Evolutionary conservation across 179 eudicot species (phyloP).

Genomic region (Camellia oleifera): DNA sequence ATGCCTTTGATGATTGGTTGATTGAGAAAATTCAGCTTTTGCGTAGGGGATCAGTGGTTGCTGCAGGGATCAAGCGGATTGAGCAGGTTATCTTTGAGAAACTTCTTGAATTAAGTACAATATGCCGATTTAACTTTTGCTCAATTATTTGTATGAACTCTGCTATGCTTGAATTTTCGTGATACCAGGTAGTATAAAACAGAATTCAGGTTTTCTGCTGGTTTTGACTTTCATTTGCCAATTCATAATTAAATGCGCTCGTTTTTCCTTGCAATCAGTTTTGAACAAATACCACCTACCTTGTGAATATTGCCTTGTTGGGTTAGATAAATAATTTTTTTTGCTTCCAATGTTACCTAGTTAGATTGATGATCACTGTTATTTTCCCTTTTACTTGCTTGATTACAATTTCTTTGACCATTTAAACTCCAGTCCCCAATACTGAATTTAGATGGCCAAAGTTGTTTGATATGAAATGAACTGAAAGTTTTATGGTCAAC

Average conservation of each 20-base stretch:
- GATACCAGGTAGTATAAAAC: neutral
- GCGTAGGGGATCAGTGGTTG: slow-evolving; percentile 81
- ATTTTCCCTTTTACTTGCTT: neutral
- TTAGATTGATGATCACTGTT: neutral
- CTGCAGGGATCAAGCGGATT: slow-evolving; percentile 79
- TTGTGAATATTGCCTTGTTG: slow-evolving; percentile 1
- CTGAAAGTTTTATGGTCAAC: neutral
- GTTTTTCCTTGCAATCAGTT: neutral
- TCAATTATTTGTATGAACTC: neutral
- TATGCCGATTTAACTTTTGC: slow-evolving; percentile 4
- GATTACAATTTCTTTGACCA: neutral
- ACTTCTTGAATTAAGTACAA: slow-evolving; percentile 6
- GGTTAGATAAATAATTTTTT: neutral
- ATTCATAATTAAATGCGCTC: neutral
- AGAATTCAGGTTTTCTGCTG: neutral
- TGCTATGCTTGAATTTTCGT: slow-evolving; percentile 4
- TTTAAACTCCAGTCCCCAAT: neutral
- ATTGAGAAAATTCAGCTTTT: slow-evolving; percentile 89
- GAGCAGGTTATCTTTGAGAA: slow-evolving; percentile 62
- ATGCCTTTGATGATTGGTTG: slow-evolving; percentile 99
- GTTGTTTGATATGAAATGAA: neutral
- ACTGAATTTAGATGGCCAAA: neutral
- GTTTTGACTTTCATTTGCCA: neutral
- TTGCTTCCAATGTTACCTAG: neutral
- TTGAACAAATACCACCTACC: neutral